Base-by-base conservation (phyloP, 2,329 filamentous ascomycete genomes). In the Zasmidium citrigriseum region DNA sequence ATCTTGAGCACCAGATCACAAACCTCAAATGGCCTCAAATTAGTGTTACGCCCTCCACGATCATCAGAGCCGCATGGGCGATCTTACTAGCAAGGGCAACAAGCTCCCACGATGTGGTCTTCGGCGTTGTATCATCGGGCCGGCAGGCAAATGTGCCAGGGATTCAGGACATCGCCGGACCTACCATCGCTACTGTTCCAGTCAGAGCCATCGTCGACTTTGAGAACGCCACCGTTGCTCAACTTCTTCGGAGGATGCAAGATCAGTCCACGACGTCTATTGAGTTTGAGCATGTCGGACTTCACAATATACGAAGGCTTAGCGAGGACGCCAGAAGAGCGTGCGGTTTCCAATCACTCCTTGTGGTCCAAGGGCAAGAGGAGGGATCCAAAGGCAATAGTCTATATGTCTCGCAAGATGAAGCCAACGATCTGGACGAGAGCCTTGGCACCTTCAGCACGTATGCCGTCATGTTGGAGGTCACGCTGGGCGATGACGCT, bases 251-350 rank as follows among this genome's bases (percentile, higher is more conserved):
- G 9, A 41, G 14, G 4, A 21, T 46, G 9, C 54, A 57, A 46
- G 24, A 46, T 5, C 61, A 50, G 34, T 49, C 34, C 21, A 25
- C 38, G 41, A 34, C 18, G 3, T 56, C 24, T 52, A 55, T 29
- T 44, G 34, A 23, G 25, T 61, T 21, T 38, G 71, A 77, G 57
- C 75, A 77, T 25, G 61, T 69, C 45, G 75, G 75, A 5, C 62
- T 76, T 24, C 70, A 72, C 11, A 68, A 74, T 20, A 76, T 77
- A 46, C 69, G 70, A 29, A 67, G 68, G 12, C 67, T 76, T 12
- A 84, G 82, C 65, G 73, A 78, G 0, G 83, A 85, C 58, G 79
- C 81, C 2, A 75, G 81, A 7, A 76, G 83, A 58, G 83, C 83
- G 1, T 86, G 83, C 65, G 14, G 20, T 3, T 57, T 52, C 41